A percentile compares a stretch with the other conserved stretches of the same genome.
Conservation (phyloP, 345 rosid genomes). For the Trapa incisa region DNA sequence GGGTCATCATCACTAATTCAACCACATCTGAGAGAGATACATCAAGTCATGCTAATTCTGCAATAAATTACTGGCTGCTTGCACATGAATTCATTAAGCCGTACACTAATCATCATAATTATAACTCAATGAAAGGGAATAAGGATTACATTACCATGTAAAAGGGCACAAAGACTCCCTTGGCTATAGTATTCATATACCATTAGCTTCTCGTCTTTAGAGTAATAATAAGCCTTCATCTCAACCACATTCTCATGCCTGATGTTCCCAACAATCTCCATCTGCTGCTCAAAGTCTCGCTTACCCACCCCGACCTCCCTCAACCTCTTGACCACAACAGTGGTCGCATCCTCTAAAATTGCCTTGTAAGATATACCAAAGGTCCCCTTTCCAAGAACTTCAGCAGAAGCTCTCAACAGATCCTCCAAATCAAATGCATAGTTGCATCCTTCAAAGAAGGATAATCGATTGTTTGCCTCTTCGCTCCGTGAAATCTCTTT, state of each 20-base stretch:
- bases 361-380: conserved; percentile 86
- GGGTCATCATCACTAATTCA: too few species aligned
- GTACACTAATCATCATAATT: too few species aligned
- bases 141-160: conserved; percentile 49
- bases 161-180: conserved; percentile 53
- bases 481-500: too few species aligned
- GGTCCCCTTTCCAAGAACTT: conserved; percentile 82
- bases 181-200: conserved; percentile 49
- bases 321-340: conserved; percentile 80
- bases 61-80: too few species aligned
- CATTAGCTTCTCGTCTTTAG: conserved; percentile 83
- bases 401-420: conserved; percentile 83
- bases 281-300: conserved; percentile 86
- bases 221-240: conserved; percentile 76
- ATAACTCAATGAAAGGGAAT: too few species aligned
- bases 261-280: conserved; percentile 61
- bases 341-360: conserved; percentile 61
- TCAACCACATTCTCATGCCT: conserved; percentile 61
- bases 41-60: too few species aligned
- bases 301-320: conserved; percentile 67
- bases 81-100: too few species aligned
- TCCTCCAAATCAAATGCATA: conserved; percentile 81
- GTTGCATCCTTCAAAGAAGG: conserved; percentile 68
- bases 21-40: too few species aligned
- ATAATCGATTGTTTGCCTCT: too few species aligned